Evolutionary conservation across 2,329 filamentous ascomycete species (phyloP).

Genomic region (Cladophialophora yegresii): DNA sequence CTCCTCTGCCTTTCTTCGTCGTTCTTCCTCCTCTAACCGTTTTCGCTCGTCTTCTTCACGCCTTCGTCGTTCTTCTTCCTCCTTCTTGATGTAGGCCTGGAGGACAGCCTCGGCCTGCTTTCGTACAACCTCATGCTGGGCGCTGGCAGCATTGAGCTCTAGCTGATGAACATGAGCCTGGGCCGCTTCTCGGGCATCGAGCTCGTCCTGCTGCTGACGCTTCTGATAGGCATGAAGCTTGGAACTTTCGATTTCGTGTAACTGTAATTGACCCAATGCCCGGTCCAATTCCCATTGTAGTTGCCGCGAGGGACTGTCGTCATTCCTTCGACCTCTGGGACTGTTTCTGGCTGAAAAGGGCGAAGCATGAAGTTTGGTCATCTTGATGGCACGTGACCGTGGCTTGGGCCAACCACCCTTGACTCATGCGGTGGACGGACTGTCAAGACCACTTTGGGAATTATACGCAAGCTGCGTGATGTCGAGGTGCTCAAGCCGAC

Average conservation of each 20-base stretch:
- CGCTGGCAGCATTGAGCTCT: conserved; percentile 66
- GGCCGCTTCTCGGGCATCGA: conserved; percentile 65
- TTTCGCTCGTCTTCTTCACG: conserved; percentile 41
- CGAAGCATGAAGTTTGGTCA: conserved; percentile 25
- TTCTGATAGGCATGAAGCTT: conserved; percentile 48
- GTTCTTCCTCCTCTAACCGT: conserved; percentile 43
- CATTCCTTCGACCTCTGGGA: conserved; percentile 21
- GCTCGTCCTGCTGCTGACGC: conserved; percentile 55
- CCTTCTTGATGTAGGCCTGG: conserved; percentile 48
- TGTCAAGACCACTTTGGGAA: not conserved
- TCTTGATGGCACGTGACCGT: conserved; percentile 21
- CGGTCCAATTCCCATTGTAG: conserved; percentile 42
- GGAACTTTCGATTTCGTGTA: conserved; percentile 49
- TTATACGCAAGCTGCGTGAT: not conserved
- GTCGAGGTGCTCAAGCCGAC: not conserved
- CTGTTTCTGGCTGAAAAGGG: conserved; percentile 26
- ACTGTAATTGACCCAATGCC: conserved; percentile 46
- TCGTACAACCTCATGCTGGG: conserved; percentile 66
- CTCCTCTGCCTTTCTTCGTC: conserved; percentile 40
- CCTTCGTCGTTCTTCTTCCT: conserved; percentile 37
- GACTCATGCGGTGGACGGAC: not conserved
- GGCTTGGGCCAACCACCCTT: conserved; percentile 9
- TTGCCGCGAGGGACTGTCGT: conserved; percentile 34
- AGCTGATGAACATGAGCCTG: conserved; percentile 64
- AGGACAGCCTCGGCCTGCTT: conserved; percentile 57